Conservation (phyloP, 2,329 filamentous ascomycete species). For the Trichoderma sp. region DNA sequence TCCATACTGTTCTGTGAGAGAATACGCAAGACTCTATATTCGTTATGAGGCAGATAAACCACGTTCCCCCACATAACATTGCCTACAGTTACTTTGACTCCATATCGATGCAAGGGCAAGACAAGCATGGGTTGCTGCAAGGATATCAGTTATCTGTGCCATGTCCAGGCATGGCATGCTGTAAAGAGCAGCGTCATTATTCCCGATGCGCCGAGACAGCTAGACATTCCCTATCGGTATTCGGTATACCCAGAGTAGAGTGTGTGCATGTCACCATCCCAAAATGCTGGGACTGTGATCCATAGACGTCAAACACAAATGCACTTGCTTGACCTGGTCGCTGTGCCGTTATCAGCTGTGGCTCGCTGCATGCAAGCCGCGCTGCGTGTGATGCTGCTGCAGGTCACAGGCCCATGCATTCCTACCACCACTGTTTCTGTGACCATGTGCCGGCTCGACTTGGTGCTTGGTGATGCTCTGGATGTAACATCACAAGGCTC, state of each 20-base stretch:
- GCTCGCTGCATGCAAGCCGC: background rate
- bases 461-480: background rate
- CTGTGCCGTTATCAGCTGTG: background rate
- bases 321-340: background rate
- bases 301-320: background rate
- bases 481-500: constrained; percentile 15
- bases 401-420: background rate
- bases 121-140: background rate
- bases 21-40: background rate
- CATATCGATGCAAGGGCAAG: background rate
- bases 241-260: background rate
- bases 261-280: constrained; percentile 8
- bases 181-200: background rate
- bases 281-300: background rate
- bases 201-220: background rate
- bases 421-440: background rate
- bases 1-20: background rate
- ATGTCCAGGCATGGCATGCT: background rate
- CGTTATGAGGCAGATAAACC: background rate
- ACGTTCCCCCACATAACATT: background rate
- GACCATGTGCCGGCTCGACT: background rate
- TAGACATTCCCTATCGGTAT: background rate
- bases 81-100: background rate
- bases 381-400: background rate
- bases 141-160: background rate